Conservation (phyloP, 495 filamentous ascomycete species). For the Neurospora sp. region DNA sequence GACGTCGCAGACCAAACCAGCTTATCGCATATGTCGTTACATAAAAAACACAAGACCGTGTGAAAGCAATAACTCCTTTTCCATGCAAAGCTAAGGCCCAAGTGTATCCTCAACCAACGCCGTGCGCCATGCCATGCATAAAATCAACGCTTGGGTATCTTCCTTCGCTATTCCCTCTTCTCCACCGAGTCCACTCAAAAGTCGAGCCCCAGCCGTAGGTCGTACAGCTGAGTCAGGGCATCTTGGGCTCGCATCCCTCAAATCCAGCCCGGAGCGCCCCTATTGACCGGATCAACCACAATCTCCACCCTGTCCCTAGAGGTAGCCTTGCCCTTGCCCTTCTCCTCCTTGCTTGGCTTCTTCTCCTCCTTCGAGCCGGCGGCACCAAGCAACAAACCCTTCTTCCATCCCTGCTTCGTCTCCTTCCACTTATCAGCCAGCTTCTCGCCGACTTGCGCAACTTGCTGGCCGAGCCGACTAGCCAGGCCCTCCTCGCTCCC, state of each 20-base stretch:
- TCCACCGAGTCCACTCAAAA: background rate
- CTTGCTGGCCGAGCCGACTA: background rate
- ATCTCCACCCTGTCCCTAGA: background rate
- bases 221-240: background rate
- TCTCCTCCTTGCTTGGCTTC: background rate
- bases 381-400: background rate
- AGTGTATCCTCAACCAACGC: background rate
- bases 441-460: background rate
- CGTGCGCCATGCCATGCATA: background rate
- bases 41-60: background rate
- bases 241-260: background rate
- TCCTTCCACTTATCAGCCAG: background rate
- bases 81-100: background rate
- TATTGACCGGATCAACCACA: background rate
- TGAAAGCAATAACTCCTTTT: background rate
- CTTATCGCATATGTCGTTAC: background rate
- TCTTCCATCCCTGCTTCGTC: background rate
- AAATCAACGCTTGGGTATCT: background rate
- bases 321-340: background rate
- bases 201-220: background rate
- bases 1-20: background rate
- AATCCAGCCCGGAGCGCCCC: background rate
- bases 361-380: background rate
- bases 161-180: background rate
- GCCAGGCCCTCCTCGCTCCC: background rate